Evolutionary conservation across 148 eudicot species (phyloP).

Genomic region (Rhododendron ovatum): DNA sequence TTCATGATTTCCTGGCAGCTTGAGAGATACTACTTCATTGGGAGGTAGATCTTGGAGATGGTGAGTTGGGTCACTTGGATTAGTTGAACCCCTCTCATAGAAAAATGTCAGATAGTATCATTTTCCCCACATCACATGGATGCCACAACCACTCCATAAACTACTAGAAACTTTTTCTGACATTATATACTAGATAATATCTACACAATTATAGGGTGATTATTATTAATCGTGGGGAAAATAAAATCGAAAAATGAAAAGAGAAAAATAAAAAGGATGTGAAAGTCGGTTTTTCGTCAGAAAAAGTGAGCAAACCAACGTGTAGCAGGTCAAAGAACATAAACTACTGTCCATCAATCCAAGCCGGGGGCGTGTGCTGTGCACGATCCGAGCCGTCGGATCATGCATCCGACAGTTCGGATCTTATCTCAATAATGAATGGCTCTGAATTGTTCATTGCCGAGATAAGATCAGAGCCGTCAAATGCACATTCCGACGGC

Average conservation of each 20-base stretch:
- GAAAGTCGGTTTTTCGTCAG: not conserved
- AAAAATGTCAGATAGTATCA: not conserved
- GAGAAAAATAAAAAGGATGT: not conserved
- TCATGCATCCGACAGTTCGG: no score
- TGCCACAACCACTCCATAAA: slow-evolving; percentile 6
- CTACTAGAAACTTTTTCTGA: not conserved
- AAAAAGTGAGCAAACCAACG: not conserved
- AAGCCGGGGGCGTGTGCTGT: no score
- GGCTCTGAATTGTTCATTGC: no score
- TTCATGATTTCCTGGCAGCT: no score
- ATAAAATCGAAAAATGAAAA: not conserved
- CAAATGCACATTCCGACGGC: no score
- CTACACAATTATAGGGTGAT: not conserved
- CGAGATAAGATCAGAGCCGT: no score
- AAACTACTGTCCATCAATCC: no score
- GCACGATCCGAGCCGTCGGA: no score
- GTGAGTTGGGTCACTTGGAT: not conserved
- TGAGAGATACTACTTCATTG: no score
- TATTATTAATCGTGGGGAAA: not conserved
- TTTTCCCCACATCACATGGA: slow-evolving; percentile 9
- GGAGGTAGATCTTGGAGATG: not conserved
- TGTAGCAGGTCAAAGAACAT: not conserved
- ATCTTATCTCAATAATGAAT: no score
- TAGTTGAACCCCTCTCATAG: not conserved
- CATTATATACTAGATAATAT: not conserved